A percentile compares a stretch with the other conserved stretches of the same genome.
Evolutionary conservation across 129 eudicot species (phyloP).

Genomic region (Pseudognaphalium luteoalbum): DNA sequence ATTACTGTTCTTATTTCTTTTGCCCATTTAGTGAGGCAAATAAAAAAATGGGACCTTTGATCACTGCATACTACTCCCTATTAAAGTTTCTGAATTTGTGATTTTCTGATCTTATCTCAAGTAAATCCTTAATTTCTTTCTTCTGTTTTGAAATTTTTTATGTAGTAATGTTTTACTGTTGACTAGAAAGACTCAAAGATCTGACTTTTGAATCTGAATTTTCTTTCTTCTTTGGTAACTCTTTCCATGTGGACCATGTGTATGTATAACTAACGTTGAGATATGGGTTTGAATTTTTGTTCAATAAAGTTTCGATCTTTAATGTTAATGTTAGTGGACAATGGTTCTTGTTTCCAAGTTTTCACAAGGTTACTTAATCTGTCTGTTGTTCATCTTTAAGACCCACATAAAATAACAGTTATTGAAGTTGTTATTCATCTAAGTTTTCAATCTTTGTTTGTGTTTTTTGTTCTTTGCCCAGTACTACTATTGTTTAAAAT

Average conservation of each 20-base stretch:
- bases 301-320: constrained; percentile 22
- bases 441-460: constrained; percentile 9
- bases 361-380: background rate
- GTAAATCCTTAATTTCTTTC: background rate
- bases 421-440: constrained; percentile 23
- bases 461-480: constrained; percentile 18
- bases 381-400: constrained; percentile 14
- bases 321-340: background rate
- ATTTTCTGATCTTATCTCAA: constrained; percentile 22
- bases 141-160: background rate
- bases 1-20: background rate
- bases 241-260: background rate
- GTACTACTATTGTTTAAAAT: constrained; percentile 33
- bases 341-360: constrained; percentile 17
- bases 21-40: background rate
- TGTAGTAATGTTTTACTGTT: constrained; percentile 34
- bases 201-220: constrained; percentile 24
- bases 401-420: constrained; percentile 76
- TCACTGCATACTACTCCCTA: background rate
- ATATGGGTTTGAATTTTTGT: background rate
- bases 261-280: background rate
- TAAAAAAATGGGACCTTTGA: background rate
- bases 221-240: background rate
- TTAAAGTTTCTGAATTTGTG: background rate
- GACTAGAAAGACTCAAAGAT: constrained; percentile 33